Conservation (phyloP, 371 early-diverging fungal genomes). For the Rhizopus sp. region DNA sequence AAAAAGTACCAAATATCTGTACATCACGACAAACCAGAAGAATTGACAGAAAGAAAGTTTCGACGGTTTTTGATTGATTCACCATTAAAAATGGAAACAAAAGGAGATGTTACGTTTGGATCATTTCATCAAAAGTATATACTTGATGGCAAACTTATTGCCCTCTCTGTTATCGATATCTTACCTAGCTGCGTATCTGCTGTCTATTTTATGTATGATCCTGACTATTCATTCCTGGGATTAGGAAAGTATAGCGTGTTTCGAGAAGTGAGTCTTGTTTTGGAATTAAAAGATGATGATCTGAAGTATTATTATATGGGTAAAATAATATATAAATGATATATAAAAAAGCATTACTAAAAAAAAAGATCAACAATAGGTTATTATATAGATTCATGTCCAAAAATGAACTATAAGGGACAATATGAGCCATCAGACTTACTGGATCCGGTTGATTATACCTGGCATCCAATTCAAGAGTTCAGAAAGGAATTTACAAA, state of each 20-base stretch:
- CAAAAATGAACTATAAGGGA: conserved; percentile 94
- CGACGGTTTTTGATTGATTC: conserved; percentile 75
- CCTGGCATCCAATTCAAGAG: conserved; percentile 38
- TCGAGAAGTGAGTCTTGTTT: conserved; percentile 69
- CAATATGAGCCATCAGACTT: conserved; percentile 84
- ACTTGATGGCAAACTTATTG: conserved; percentile 74
- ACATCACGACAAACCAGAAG: conserved; percentile 72
- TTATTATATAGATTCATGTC: conserved; percentile 62
- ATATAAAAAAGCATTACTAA: too few relatives aligned
- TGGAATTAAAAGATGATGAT: conserved; percentile 27
- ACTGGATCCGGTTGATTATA: conserved; percentile 60
- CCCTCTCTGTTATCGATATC: conserved; percentile 90
- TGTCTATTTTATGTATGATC: conserved; percentile 94
- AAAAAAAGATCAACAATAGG: background rate
- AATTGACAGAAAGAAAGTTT: conserved; percentile 57
- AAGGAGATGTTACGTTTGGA: conserved; percentile 56
- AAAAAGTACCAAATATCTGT: conserved; percentile 77
- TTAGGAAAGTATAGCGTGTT: conserved; percentile 87
- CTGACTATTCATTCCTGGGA: conserved; percentile 69
- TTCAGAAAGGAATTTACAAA: conserved; percentile 18
- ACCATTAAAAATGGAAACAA: conserved; percentile 55
- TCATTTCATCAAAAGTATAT: conserved; percentile 90
- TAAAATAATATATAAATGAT: conserved; percentile 22
- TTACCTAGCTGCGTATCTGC: conserved; percentile 88
- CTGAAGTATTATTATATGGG: conserved; percentile 89